A percentile compares a stretch with the other conserved stretches of the same genome.
phyloP scores from a whole-genome alignment of 495 filamentous ascomycete species.

The Elasticomyces elasticus region DNA sequence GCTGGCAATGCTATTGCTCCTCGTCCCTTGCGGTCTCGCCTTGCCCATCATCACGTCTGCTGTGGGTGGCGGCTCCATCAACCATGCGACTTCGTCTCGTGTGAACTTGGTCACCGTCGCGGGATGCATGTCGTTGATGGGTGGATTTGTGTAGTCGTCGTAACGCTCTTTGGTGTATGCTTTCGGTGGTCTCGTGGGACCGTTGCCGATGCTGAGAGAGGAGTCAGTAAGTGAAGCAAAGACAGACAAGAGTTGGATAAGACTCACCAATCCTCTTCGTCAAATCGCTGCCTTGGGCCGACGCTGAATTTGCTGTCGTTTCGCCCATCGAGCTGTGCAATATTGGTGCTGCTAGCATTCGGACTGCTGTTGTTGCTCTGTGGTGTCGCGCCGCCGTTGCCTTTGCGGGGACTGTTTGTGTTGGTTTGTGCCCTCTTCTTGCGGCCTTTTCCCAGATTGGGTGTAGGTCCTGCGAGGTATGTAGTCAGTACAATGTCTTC shows the following conservation, averaged over 20 bases:
- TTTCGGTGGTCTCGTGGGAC: conserved; percentile 20
- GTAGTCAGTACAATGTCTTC: too few species aligned
- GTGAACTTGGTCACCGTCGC: conserved; percentile 53
- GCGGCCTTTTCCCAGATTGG: conserved; percentile 49
- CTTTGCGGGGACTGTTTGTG: conserved; percentile 18
- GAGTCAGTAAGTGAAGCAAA: too few species aligned
- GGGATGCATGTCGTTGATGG: conserved; percentile 78
- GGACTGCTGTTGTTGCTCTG: conserved; percentile 9
- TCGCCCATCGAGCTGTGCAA: neutral
- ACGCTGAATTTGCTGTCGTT: conserved; percentile 57
- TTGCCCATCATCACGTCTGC: conserved; percentile 84
- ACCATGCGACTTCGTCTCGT: conserved; percentile 59
- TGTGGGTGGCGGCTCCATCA: conserved; percentile 78
- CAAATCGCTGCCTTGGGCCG: conserved; percentile 70
- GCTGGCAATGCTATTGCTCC: conserved; percentile 40
- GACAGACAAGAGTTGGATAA: too few species aligned
- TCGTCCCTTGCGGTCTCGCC: conserved; percentile 44
- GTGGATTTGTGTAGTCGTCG: conserved; percentile 52
- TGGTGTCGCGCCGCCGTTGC: neutral
- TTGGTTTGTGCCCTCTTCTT: conserved; percentile 42
- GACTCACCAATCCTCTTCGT: conserved; percentile 70
- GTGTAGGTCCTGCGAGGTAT: too few species aligned
- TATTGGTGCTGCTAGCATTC: conserved; percentile 1
- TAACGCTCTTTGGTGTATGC: conserved; percentile 40
- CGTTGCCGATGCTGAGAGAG: neutral